A percentile compares a stretch with the other conserved stretches of the same genome.
Evolutionary conservation across 2,329 filamentous ascomycete genomes (phyloP).

Genomic region (Nemania serpens): DNA sequence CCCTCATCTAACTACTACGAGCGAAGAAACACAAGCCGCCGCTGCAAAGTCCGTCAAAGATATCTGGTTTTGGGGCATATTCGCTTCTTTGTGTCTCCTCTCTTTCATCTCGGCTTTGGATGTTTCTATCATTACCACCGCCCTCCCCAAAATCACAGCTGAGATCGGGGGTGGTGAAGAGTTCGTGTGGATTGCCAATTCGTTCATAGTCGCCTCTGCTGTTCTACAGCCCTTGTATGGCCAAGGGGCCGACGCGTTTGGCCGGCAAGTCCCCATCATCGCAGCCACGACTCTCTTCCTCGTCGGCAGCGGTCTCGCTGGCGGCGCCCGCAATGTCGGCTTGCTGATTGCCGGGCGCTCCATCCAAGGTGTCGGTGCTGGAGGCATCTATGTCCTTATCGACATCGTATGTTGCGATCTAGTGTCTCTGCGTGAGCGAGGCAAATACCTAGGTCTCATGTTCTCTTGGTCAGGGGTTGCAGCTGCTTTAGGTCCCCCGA

Average conservation of each 20-base stretch:
- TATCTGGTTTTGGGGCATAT: neutral
- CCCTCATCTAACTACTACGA: too few relatives aligned
- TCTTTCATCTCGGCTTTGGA: neutral
- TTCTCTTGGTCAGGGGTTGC: slow-evolving; percentile 40
- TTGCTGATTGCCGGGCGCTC: slow-evolving; percentile 48
- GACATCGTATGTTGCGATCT: slow-evolving; percentile 55
- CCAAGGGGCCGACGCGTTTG: slow-evolving; percentile 52
- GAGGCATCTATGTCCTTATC: slow-evolving; percentile 42
- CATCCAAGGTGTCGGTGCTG: slow-evolving; percentile 49
- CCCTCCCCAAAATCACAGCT: neutral
- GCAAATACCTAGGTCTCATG: slow-evolving; percentile 44
- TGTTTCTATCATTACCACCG: neutral
- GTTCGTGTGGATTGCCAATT: slow-evolving; percentile 28
- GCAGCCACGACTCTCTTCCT: slow-evolving; percentile 47
- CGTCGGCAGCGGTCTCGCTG: slow-evolving; percentile 51
- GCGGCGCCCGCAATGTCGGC: slow-evolving; percentile 43
- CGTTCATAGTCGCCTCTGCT: slow-evolving; percentile 32
- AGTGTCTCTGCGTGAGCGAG: slow-evolving; percentile 51
- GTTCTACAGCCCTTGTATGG: slow-evolving; percentile 51
- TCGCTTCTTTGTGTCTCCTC: neutral
- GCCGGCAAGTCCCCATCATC: slow-evolving; percentile 45
- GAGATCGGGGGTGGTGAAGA: neutral
- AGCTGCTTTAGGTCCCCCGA: slow-evolving; percentile 37
- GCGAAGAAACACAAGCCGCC: too few relatives aligned
- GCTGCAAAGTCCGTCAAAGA: neutral